Base-by-base conservation (phyloP, 345 rosid genomes). In the Physaria fendleri region DNA sequence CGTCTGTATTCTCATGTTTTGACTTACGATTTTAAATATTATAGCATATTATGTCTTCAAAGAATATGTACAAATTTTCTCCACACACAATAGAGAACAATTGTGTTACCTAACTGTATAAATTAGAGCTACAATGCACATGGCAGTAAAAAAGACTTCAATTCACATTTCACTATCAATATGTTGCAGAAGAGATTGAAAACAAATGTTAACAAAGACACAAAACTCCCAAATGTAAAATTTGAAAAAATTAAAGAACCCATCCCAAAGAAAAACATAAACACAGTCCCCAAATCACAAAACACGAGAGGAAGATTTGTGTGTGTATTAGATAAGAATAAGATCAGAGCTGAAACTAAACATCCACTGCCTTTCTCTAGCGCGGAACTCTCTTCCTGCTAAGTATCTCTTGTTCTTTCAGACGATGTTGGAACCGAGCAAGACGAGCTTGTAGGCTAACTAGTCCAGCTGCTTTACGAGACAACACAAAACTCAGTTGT, bases 371-470 rank as follows among this genome's bases (percentile, higher is more conserved):
- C 4, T 35, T 55, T 55, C 6, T 8, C 65, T 58, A 54, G 54
- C 63, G 74, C n/a, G 81, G 87, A 65, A 85, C 81, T 79, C 93
- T 82, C 79, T 89, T 89, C 68, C 91, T 80, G 65, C 89, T 83
- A 39, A 87, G 95, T 35, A 86, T 83, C 80, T 93, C 99, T 65
- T 83, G 94, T 64, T 93, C 95, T 74, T 87, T 89, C 22, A 93
- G 78, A 53, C 97, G 88, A 74, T 93, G 96, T 69, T 89, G 99
- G 78, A 93, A 89, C 73, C 94, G 82, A 40, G 99, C 91, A 45
- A 93, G 94, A 50, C 97, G 91, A 37, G 99, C 94, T 71, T 89
- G 97, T 54, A 93, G 97, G 57, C 94, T 83, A 20, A 83, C 96
- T 40, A 88, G 71, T 50, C 91, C 82, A 20, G 95, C 99, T 57